Percentiles rank a stretch among this genome's conserved stretches.
Evolutionary conservation across 1,284 basidiomycete species (phyloP).

Genomic region (Inonotus hispidus): DNA sequence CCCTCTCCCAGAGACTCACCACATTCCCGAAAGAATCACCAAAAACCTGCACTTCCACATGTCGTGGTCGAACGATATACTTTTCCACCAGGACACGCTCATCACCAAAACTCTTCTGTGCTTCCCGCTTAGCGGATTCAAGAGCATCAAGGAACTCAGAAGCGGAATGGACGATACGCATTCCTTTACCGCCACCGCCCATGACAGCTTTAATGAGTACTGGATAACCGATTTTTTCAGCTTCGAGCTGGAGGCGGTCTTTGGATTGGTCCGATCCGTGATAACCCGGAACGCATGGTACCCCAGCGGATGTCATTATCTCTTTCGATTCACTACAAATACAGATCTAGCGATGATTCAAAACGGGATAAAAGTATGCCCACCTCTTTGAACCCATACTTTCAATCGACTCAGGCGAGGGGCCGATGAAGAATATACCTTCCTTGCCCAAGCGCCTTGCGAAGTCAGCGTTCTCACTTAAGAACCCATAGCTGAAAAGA

Average conservation of each 20-base stretch:
- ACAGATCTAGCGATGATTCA: slow-evolving; percentile 5
- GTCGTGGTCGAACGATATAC: slow-evolving; percentile 78
- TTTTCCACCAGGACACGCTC: slow-evolving; percentile 83
- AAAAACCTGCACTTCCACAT: slow-evolving; percentile 90
- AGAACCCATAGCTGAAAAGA: slow-evolving; percentile 77
- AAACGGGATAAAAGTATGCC: not conserved
- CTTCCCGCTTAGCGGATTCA: slow-evolving; percentile 82
- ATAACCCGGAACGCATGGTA: slow-evolving; percentile 92
- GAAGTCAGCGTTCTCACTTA: slow-evolving; percentile 91
- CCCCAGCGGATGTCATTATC: slow-evolving; percentile 89
- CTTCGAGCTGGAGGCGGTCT: slow-evolving; percentile 54
- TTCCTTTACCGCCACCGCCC: slow-evolving; percentile 95
- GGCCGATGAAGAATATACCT: slow-evolving; percentile 94
- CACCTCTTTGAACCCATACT: slow-evolving; percentile 91
- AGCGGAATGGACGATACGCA: slow-evolving; percentile 76
- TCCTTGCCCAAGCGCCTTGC: slow-evolving; percentile 81
- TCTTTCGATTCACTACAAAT: slow-evolving; percentile 70
- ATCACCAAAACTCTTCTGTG: slow-evolving; percentile 82
- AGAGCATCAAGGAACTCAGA: slow-evolving; percentile 74
- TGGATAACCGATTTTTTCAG: slow-evolving; percentile 83
- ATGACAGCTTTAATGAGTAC: slow-evolving; percentile 94
- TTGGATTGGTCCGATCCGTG: slow-evolving; percentile 75
- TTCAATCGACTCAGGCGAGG: slow-evolving; percentile 88
- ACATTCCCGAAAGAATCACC: slow-evolving; percentile 72
- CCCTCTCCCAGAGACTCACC: slow-evolving; percentile 88